These are phyloP conservation scores for Penicillium sp. DNA, from an alignment of 2,329 filamentous ascomycete species.

Conservation along the genomic window DNA sequence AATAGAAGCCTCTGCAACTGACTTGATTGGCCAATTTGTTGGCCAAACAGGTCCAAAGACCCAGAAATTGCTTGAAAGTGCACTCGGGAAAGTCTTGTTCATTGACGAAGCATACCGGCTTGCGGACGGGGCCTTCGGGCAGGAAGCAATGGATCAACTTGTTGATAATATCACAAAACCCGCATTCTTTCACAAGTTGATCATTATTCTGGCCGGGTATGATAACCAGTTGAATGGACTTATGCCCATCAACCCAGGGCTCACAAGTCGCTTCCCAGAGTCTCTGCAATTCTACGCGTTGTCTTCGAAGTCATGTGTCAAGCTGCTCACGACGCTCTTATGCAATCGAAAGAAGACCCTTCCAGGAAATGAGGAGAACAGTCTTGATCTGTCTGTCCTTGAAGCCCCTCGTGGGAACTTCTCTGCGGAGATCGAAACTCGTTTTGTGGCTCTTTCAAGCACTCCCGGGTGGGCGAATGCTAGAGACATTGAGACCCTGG, in stretches of 20 bases:
- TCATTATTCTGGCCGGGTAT: conserved; percentile 66
- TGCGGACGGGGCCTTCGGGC: conserved; percentile 51
- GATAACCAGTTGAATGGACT: conserved; percentile 60
- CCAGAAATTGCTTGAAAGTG: conserved; percentile 53
- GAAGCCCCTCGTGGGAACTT: not conserved
- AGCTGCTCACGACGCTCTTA: conserved; percentile 38
- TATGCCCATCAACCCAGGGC: conserved; percentile 55
- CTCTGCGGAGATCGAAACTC: conserved; percentile 4
- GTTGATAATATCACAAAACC: conserved; percentile 52
- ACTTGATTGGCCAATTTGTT: conserved; percentile 62
- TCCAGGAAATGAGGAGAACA: not conserved
- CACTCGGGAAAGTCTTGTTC: conserved; percentile 61
- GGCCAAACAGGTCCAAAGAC: conserved; percentile 67
- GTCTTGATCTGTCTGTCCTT: not conserved
- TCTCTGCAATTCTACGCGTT: conserved; percentile 52
- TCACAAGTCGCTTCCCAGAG: conserved; percentile 61
- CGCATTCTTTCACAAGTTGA: conserved; percentile 53
- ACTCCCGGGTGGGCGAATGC: conserved; percentile 57
- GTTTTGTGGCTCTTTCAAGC: conserved; percentile 39
- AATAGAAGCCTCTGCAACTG: conserved; percentile 60
- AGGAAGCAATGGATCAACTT: conserved; percentile 50
- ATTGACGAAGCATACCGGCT: conserved; percentile 69
- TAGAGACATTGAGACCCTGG: conserved; percentile 54
- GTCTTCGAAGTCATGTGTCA: conserved; percentile 39
- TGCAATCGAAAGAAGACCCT: conserved; percentile 1